phyloP scores from a whole-genome alignment of 2,329 filamentous ascomycete genomes.

The Phaeophleospora eucalypticola region DNA sequence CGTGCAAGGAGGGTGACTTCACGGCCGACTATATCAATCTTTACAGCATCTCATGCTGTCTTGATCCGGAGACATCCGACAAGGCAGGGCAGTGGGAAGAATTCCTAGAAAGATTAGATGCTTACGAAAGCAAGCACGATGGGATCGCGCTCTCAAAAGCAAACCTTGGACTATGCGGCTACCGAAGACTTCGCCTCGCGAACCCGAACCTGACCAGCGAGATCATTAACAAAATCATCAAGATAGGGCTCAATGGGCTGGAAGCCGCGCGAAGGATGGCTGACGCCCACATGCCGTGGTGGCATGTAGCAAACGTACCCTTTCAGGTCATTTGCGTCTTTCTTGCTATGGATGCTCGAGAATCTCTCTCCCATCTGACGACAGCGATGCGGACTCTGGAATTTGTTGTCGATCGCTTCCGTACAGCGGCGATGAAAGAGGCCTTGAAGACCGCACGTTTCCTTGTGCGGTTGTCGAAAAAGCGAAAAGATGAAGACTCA shows the following conservation, averaged over 20 bases:
- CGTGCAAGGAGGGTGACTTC: slow-evolving; percentile 38
- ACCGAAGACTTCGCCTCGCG: slow-evolving; percentile 50
- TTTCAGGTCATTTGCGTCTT: slow-evolving; percentile 57
- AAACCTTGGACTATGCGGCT: slow-evolving; percentile 55
- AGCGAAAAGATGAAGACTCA: slow-evolving; percentile 28
- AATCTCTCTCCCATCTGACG: slow-evolving; percentile 46
- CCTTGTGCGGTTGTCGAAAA: slow-evolving; percentile 49
- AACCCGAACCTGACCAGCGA: slow-evolving; percentile 44
- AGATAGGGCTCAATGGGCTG: slow-evolving; percentile 44
- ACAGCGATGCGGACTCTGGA: slow-evolving; percentile 46
- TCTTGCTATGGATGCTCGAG: slow-evolving; percentile 52
- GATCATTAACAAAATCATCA: slow-evolving; percentile 47
- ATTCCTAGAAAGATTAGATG: slow-evolving; percentile 30
- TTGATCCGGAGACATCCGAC: slow-evolving; percentile 47
- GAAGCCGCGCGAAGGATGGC: slow-evolving; percentile 47
- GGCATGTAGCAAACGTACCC: slow-evolving; percentile 57
- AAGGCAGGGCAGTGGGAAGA: slow-evolving; percentile 31
- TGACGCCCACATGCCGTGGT: slow-evolving; percentile 49
- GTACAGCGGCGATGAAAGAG: slow-evolving; percentile 43
- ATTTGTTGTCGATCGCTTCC: slow-evolving; percentile 29
- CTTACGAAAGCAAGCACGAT: slow-evolving; percentile 29
- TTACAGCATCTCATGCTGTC: slow-evolving; percentile 50
- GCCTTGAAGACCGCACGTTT: slow-evolving; percentile 53
- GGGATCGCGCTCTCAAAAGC: slow-evolving; percentile 42
- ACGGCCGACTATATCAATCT: slow-evolving; percentile 51